Evolutionary conservation across 495 filamentous ascomycete genomes (phyloP).

Genomic region (Astrothelium macrocarpum): DNA sequence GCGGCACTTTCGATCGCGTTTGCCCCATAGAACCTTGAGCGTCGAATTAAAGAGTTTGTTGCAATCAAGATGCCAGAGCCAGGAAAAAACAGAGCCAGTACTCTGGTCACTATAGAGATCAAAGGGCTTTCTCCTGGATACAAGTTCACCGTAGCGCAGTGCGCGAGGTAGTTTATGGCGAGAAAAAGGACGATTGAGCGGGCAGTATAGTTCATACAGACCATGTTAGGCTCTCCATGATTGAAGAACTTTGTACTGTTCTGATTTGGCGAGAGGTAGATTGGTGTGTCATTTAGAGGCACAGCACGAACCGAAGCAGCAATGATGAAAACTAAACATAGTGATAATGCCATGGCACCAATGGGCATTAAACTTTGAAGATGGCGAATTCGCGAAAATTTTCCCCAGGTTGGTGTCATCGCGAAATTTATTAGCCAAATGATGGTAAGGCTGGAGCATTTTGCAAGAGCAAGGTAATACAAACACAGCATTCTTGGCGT

Average conservation of each 20-base stretch:
- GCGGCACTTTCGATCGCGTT: slow-evolving; percentile 24
- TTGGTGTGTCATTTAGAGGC: not conserved
- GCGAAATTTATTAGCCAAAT: too few species aligned
- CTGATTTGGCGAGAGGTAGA: not conserved
- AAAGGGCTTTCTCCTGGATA: slow-evolving; percentile 31
- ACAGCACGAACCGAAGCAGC: not conserved
- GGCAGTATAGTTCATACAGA: not conserved
- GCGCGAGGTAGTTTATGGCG: slow-evolving; percentile 38
- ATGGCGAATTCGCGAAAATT: too few species aligned
- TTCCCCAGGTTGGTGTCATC: too few species aligned
- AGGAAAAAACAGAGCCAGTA: slow-evolving; percentile 12
- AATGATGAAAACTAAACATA: too few species aligned
- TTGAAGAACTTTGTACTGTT: not conserved
- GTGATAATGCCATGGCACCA: too few species aligned
- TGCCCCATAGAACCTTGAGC: slow-evolving; percentile 17
- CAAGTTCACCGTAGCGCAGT: slow-evolving; percentile 37
- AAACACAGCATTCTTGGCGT: too few species aligned
- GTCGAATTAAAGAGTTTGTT: slow-evolving; percentile 5
- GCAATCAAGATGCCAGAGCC: not conserved
- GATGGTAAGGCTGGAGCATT: too few species aligned
- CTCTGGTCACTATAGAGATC: slow-evolving; percentile 22
- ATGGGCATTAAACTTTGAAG: too few species aligned
- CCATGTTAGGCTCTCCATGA: not conserved
- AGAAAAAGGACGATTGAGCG: slow-evolving; percentile 25
- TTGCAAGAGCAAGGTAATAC: too few species aligned